Conservation (phyloP, 768 basidiomycete genomes). For the Tricholoma matsutake region DNA sequence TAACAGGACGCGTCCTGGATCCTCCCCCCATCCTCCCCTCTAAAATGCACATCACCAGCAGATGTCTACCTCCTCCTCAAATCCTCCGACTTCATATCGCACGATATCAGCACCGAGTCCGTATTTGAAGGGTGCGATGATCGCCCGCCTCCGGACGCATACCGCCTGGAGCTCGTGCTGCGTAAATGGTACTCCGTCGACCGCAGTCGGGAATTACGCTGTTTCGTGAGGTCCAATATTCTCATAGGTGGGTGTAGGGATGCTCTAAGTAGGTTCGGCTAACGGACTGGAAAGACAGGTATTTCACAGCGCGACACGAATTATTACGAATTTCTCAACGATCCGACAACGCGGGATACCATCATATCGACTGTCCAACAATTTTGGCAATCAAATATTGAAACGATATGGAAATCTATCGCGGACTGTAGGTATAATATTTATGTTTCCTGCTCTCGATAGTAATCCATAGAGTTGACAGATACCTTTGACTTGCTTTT, state of each 20-base stretch:
- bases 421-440: slow-evolving; percentile 58
- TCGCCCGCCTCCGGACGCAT: slow-evolving; percentile 20
- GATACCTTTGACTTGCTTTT: slow-evolving; percentile 87
- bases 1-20: slow-evolving; percentile 89
- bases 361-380: slow-evolving; percentile 48
- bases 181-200: slow-evolving; percentile 90
- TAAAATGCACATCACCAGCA: slow-evolving; percentile 83
- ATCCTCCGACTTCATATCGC: slow-evolving; percentile 85
- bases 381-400: slow-evolving; percentile 73
- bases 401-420: slow-evolving; percentile 50
- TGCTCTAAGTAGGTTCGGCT: neutral
- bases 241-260: slow-evolving; percentile 65
- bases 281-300: slow-evolving; percentile 38
- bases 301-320: slow-evolving; percentile 88
- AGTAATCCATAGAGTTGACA: slow-evolving; percentile 26
- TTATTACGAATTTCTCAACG: slow-evolving; percentile 83
- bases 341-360: slow-evolving; percentile 46
- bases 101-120: slow-evolving; percentile 59
- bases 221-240: slow-evolving; percentile 75
- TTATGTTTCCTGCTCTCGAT: neutral
- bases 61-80: slow-evolving; percentile 93
- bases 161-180: slow-evolving; percentile 80
- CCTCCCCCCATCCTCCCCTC: slow-evolving; percentile 74
- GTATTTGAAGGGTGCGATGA: slow-evolving; percentile 67
- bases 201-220: slow-evolving; percentile 80